Percentiles rank a stretch among this genome's conserved stretches.
These are phyloP conservation scores for Penicillium silybi DNA, from an alignment of 495 filamentous ascomycete genomes.

Conservation along the genomic window DNA sequence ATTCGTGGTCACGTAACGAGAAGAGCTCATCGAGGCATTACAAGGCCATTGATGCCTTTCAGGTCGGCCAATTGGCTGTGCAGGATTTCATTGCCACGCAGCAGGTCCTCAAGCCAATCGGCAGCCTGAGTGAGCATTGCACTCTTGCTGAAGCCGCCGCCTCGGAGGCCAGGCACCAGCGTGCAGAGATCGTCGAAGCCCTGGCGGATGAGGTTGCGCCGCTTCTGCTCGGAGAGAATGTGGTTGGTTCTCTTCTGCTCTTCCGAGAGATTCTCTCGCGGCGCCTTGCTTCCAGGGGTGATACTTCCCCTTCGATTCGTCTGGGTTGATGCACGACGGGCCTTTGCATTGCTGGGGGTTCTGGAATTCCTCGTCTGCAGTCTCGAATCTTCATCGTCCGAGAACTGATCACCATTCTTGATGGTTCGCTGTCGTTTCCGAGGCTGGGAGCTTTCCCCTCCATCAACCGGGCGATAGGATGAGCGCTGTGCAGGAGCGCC, in stretches of 20 bases:
- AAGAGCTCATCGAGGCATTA: constrained; percentile 38
- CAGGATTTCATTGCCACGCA: constrained; percentile 60
- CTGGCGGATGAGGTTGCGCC: constrained; percentile 71
- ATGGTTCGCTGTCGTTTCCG: constrained; percentile 34
- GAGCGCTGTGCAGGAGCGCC: constrained; percentile 11
- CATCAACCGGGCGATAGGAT: constrained; percentile 2
- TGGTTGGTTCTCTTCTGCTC: constrained; percentile 85
- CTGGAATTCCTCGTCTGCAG: constrained; percentile 50
- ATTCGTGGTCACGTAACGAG: constrained; percentile 22
- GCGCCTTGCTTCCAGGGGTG: constrained; percentile 39
- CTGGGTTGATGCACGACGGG: constrained; percentile 31
- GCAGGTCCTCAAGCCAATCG: constrained; percentile 69
- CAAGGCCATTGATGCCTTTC: constrained; percentile 39
- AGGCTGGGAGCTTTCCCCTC: constrained; percentile 28
- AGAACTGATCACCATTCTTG: constrained; percentile 36
- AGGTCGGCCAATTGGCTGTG: constrained; percentile 41
- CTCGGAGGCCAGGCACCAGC: constrained; percentile 66
- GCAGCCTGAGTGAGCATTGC: constrained; percentile 66
- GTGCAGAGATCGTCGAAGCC: constrained; percentile 69
- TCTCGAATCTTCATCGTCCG: constrained; percentile 36
- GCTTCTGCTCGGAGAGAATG: constrained; percentile 84
- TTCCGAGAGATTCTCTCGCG: constrained; percentile 74
- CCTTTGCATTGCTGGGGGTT: constrained; percentile 26
- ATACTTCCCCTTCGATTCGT: constrained; percentile 28
- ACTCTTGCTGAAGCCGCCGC: constrained; percentile 74